These are phyloP conservation scores for Nicotiana paniculata DNA, from an alignment of 257 asterid species.

Conservation along the genomic window DNA sequence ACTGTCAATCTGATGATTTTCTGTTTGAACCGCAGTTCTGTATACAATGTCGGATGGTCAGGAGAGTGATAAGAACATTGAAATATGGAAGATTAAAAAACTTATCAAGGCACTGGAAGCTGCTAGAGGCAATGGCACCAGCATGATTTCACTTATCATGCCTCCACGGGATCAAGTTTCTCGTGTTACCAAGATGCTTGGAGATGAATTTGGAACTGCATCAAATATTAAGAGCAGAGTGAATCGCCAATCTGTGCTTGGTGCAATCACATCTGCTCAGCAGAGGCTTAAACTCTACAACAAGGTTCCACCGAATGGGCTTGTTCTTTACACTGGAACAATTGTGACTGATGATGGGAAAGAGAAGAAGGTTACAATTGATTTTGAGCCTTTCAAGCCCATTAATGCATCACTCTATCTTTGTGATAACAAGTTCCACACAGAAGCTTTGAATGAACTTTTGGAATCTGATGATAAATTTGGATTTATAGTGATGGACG, in stretches of 20 bases:
- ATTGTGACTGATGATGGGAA: slow-evolving; percentile 20
- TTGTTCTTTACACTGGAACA: slow-evolving; percentile 17
- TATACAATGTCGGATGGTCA: slow-evolving; percentile 17
- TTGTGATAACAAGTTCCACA: slow-evolving; percentile 20
- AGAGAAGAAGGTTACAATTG: slow-evolving; percentile 19
- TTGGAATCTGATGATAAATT: slow-evolving; percentile 19
- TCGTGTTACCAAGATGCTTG: slow-evolving; percentile 22
- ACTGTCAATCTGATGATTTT: neutral
- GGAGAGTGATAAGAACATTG: slow-evolving; percentile 16
- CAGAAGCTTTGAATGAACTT: slow-evolving; percentile 15
- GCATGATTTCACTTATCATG: slow-evolving; percentile 20
- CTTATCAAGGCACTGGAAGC: slow-evolving; percentile 17
- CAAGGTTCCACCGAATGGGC: slow-evolving; percentile 19
- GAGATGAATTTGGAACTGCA: slow-evolving; percentile 19
- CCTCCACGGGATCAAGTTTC: slow-evolving; percentile 19
- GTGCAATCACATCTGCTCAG: slow-evolving; percentile 22
- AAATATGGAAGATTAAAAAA: slow-evolving; percentile 18
- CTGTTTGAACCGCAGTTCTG: neutral
- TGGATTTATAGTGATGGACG: slow-evolving; percentile 22
- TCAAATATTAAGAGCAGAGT: slow-evolving; percentile 20
- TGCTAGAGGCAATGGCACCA: slow-evolving; percentile 23
- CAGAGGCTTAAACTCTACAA: slow-evolving; percentile 18
- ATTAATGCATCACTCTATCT: slow-evolving; percentile 20
- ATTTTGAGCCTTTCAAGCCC: slow-evolving; percentile 17
- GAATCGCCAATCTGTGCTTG: slow-evolving; percentile 20